Base-by-base conservation (phyloP, 2,329 filamentous ascomycete genomes). In the Fusarium cyanostomum region DNA sequence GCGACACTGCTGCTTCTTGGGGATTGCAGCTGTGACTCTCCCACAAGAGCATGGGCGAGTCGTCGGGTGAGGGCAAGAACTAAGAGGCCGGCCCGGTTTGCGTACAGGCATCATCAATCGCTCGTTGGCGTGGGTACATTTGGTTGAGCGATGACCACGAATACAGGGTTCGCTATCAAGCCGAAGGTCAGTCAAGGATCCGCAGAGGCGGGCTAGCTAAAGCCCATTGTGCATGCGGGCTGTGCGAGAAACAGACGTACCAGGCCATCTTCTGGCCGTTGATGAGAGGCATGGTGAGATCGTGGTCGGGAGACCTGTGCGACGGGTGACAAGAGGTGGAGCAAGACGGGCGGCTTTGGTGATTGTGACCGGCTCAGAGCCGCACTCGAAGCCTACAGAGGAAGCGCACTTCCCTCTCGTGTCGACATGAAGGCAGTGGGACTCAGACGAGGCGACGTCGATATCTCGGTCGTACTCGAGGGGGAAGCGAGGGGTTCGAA, bases 241-340 rank as follows among this genome's bases (percentile, higher is more conserved):
- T 10, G 39, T 16, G 11, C 33, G 27, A 39, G 16, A 30, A 12
- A 12, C 33, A 35, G 52, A 81, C 88, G 71, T 84, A 91, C 89
- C 89, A 91, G 73, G 89, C 89, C 83, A 91, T 90, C 78, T 89
- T 90, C 75, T 87, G 81, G 62, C 88, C 89, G 71, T 90, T 86
- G 67, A 91, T 87, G 44, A 88, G 81, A 72, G 87, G 86, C 89
- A 91, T 91, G 53, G 73, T 80, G 73, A 56, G 28, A 28, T 48
- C 21, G 39, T 45, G 33, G 50, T 58, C 44, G 52, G 49, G 13
- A 38, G 59, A 53, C 56, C 44, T 53, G 60, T 69, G 49, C 50
- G 31, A 60, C 53, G 51, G 49, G 27, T 57, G 53, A 61, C 55
- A 61, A 49, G 53, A 58, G 39, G 56, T 54, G 64, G 49, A 64